These are phyloP conservation scores for Antrodiella citrinella DNA, from an alignment of 768 basidiomycete species.

Conservation along the genomic window DNA sequence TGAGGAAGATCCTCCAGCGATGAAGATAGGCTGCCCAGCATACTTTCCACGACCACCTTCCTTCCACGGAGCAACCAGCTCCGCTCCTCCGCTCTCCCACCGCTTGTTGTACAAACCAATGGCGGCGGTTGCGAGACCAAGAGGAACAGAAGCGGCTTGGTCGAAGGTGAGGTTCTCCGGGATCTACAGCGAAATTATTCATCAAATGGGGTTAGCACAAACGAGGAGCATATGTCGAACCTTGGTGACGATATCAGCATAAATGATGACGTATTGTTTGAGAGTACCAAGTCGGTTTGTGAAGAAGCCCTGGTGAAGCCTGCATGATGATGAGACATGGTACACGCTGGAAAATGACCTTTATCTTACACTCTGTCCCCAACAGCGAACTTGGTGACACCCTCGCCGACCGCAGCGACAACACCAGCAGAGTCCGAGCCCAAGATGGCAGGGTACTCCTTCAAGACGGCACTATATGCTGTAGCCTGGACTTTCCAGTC, in stretches of 20 bases:
- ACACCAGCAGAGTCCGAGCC: slow-evolving; percentile 34
- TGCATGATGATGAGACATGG: not conserved
- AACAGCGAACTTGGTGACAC: slow-evolving; percentile 25
- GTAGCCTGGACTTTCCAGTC: slow-evolving; percentile 23
- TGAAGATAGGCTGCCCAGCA: slow-evolving; percentile 21
- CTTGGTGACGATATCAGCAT: slow-evolving; percentile 21
- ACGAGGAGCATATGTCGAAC: too few species aligned
- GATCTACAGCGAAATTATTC: slow-evolving; percentile 1
- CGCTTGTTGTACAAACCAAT: slow-evolving; percentile 4
- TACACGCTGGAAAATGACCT: not conserved
- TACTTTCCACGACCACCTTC: slow-evolving; percentile 1
- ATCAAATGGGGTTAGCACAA: not conserved
- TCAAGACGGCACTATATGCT: slow-evolving; percentile 19
- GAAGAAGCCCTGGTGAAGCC: not conserved
- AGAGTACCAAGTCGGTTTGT: slow-evolving; percentile 10
- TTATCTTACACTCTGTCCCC: slow-evolving; percentile 32
- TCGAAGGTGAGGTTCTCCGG: slow-evolving; percentile 7
- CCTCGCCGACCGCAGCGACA: slow-evolving; percentile 31
- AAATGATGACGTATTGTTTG: slow-evolving; percentile 22
- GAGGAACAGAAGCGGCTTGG: slow-evolving; percentile 6
- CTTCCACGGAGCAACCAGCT: slow-evolving; percentile 1
- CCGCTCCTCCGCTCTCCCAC: not conserved
- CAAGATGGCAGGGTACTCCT: slow-evolving; percentile 29
- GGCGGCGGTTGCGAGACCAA: slow-evolving; percentile 2
- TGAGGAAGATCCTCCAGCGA: slow-evolving; percentile 22